A percentile compares a stretch with the other conserved stretches of the same genome.
phyloP scores from a whole-genome alignment of 1,284 basidiomycete genomes.

The Pseudozyma thailandica region DNA sequence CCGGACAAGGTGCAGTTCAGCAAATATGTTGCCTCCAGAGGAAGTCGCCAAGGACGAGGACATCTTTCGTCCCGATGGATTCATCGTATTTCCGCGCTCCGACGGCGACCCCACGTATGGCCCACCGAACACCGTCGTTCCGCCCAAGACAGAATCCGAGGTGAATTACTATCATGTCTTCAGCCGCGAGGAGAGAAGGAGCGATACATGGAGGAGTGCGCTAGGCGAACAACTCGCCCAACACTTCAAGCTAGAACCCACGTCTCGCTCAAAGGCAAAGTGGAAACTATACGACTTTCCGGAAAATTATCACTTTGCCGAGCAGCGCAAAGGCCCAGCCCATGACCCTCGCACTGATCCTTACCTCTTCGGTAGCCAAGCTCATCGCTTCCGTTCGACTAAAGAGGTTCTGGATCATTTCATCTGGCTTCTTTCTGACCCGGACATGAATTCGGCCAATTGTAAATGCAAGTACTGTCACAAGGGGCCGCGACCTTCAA shows the following conservation, averaged over 20 bases:
- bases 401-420: constrained; percentile 47
- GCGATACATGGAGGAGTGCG: constrained; percentile 32
- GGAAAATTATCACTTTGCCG: constrained; percentile 45
- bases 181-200: constrained; percentile 28
- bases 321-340: constrained; percentile 54
- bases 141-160: constrained; percentile 38
- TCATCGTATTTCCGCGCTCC: constrained; percentile 51
- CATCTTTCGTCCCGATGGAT: constrained; percentile 53
- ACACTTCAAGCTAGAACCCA: constrained; percentile 29
- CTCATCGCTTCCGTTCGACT: constrained; percentile 51
- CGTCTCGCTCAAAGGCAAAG: constrained; percentile 28
- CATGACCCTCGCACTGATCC: constrained; percentile 44
- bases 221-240: constrained; percentile 40
- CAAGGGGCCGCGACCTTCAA: constrained; percentile 20
- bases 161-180: constrained; percentile 56
- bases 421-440: constrained; percentile 47
- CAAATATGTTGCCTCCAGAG: constrained; percentile 20
- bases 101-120: constrained; percentile 50
- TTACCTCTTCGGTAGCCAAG: constrained; percentile 48
- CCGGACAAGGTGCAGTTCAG: not conserved
- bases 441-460: constrained; percentile 29
- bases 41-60: constrained; percentile 41
- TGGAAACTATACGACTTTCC: constrained; percentile 57
- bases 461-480: constrained; percentile 57
- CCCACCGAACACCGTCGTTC: constrained; percentile 37